Base-by-base conservation (phyloP, 768 basidiomycete genomes). In the Lactarius evosmus region DNA sequence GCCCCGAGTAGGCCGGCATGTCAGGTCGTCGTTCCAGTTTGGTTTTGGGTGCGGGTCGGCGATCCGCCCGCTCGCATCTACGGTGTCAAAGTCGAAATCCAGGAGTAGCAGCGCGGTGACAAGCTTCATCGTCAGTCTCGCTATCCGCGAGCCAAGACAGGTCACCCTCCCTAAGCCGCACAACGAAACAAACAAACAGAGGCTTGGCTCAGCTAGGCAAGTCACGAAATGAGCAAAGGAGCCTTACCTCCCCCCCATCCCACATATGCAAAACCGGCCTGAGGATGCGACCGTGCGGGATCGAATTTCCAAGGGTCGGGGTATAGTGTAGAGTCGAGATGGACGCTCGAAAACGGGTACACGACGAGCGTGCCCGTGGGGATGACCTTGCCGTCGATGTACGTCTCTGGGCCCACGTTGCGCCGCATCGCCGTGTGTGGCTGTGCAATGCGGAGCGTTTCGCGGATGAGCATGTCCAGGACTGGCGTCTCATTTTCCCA, bases 371-470 rank as follows among this genome's bases (percentile, higher is more conserved):
- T 82, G 61, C 88, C 89, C 25, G 86, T 85, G 34, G 88, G 88
- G 33, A 92, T 82, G 41, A 80, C 75, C 74, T 85, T 88, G 65
- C 83, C 83, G 75, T 86, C 82, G 68, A 92, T 86, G 69, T 85
- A 79, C 38, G 85, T 74, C 62, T 88, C 86, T 68, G 86, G 87
- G 19, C 89, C 89, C 62, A 89, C 75, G 72, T 91, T 91, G 64
- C 86, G 83, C 72, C 90, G 83, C 88, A 91, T 89, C 62, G 89
- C 89, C 1, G 83, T 83, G 74, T 91, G 88, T 49, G 89, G 88
- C 77, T 91, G 87, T 11, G 89, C 88, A 53, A 91, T 76, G 41
- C 89, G 86, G 27, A 89, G 83, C 38, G 89, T 90, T 75, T 92
- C 89, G 67, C 83, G 82, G 70, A 91, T 85, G 70, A 91, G 78